A percentile compares a stretch with the other conserved stretches of the same genome.
phyloP scores from a whole-genome alignment of 2,329 filamentous ascomycete species.

The Trichoderma guizhouense region DNA sequence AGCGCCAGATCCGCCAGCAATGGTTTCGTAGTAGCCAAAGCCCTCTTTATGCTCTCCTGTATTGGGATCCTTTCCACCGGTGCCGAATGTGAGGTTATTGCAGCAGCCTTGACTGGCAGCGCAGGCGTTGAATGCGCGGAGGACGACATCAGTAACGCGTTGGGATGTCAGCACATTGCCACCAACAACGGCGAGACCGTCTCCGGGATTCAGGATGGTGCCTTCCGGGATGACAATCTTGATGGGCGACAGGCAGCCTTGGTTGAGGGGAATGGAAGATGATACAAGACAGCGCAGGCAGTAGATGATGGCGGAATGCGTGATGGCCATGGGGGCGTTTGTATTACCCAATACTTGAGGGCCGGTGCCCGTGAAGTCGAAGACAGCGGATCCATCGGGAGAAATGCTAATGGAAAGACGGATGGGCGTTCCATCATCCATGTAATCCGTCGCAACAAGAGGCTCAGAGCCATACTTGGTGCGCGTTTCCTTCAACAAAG shows the following conservation, averaged over 20 bases:
- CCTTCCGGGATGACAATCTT: slow-evolving; percentile 69
- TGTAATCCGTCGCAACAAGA: slow-evolving; percentile 50
- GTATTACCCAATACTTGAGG: slow-evolving; percentile 33
- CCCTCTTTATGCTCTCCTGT: slow-evolving; percentile 47
- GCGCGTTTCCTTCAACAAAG: slow-evolving; percentile 29
- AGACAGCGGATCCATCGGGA: slow-evolving; percentile 69
- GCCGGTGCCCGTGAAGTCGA: slow-evolving; percentile 42
- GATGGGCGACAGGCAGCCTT: slow-evolving; percentile 77
- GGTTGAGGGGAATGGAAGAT: slow-evolving; percentile 81
- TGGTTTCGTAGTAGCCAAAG: slow-evolving; percentile 86
- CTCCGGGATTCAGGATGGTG: slow-evolving; percentile 71
- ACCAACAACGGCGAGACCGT: slow-evolving; percentile 75
- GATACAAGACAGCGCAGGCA: slow-evolving; percentile 76
- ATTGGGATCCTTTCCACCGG: slow-evolving; percentile 67
- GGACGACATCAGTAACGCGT: slow-evolving; percentile 77
- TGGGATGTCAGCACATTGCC: slow-evolving; percentile 80
- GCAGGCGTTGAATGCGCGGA: slow-evolving; percentile 75
- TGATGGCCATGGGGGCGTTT: slow-evolving; percentile 35
- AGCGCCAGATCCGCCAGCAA: slow-evolving; percentile 73
- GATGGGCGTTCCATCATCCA: slow-evolving; percentile 85
- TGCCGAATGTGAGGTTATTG: slow-evolving; percentile 83
- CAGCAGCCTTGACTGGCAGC: slow-evolving; percentile 77
- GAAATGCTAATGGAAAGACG: slow-evolving; percentile 72
- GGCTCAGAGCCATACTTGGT: slow-evolving; percentile 21
- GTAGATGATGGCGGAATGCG: slow-evolving; percentile 70